Evolutionary conservation across 1,284 basidiomycete species (phyloP).

Genomic region (Ceratobasidium sp.): DNA sequence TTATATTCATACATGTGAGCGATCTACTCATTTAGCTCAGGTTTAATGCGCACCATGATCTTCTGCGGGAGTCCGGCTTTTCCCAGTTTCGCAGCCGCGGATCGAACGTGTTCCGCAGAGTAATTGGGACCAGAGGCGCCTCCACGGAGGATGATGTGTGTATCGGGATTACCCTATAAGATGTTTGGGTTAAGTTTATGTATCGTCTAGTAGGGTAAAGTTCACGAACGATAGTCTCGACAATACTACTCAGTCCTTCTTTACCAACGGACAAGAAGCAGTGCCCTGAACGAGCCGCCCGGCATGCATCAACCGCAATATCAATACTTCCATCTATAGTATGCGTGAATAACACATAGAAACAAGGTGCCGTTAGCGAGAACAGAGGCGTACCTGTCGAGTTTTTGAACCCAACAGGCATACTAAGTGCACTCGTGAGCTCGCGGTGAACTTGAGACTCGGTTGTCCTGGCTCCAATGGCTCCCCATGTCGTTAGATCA

Average conservation of each 20-base stretch:
- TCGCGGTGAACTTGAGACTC: conserved; percentile 97
- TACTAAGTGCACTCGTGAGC: conserved; percentile 85
- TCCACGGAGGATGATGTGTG: conserved; percentile 93
- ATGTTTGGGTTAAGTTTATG: too few species aligned
- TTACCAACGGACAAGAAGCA: conserved; percentile 95
- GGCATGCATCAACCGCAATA: conserved; percentile 90
- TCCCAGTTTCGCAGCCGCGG: conserved; percentile 79
- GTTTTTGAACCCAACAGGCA: conserved; percentile 83
- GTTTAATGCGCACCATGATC: conserved; percentile 74
- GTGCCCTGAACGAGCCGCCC: conserved; percentile 87
- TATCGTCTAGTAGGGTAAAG: too few species aligned
- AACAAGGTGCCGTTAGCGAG: too few species aligned
- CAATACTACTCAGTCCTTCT: conserved; percentile 91
- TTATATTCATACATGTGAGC: too few species aligned
- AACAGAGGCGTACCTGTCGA: conserved; percentile 69
- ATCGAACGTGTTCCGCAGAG: conserved; percentile 80
- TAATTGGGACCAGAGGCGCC: conserved; percentile 91
- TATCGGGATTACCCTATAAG: conserved; percentile 76
- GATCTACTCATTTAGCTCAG: too few species aligned
- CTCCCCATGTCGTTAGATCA: conserved; percentile 97
- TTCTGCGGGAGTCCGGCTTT: conserved; percentile 81
- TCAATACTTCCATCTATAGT: background rate
- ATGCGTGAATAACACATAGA: too few species aligned
- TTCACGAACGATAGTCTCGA: conserved; percentile 78
- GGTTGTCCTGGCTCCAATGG: conserved; percentile 95